Evolutionary conservation across 176 grass and related monocot genomes (phyloP).

Genomic region (Musa acuminata): DNA sequence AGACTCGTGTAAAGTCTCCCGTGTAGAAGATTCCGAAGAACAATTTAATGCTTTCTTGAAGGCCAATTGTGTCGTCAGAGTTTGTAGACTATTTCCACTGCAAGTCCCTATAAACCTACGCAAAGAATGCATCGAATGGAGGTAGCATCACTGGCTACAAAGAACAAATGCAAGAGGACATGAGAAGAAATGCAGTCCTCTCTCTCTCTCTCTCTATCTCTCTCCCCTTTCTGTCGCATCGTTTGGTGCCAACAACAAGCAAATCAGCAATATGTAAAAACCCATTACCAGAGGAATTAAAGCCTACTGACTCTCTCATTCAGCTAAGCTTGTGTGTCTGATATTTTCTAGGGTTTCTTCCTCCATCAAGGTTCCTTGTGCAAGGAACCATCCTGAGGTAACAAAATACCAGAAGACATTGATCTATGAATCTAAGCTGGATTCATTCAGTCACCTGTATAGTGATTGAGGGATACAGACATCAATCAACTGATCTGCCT

Average conservation of each 20-base stretch:
- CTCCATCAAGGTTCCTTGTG: not conserved
- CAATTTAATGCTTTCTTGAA: too few relatives aligned
- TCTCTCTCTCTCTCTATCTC: not conserved
- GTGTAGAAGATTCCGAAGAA: too few relatives aligned
- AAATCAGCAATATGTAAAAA: not conserved
- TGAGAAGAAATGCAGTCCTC: not conserved
- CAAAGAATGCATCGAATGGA: too few relatives aligned
- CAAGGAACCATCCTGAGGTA: not conserved
- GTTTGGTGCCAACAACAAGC: not conserved
- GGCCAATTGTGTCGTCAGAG: too few relatives aligned
- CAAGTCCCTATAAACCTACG: too few relatives aligned
- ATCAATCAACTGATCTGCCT: too few relatives aligned
- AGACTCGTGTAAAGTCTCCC: too few relatives aligned
- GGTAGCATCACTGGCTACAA: slow-evolving; percentile 3
- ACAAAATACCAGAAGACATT: too few relatives aligned
- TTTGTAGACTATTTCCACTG: too few relatives aligned
- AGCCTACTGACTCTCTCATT: not conserved
- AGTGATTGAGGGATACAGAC: not conserved
- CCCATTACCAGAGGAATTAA: not conserved
- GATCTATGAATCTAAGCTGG: too few relatives aligned
- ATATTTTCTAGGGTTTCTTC: not conserved
- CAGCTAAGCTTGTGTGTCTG: not conserved
- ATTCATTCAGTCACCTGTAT: slow-evolving; percentile 12
- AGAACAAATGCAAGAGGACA: not conserved
- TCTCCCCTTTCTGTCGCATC: not conserved